These are phyloP conservation scores for Butyriboletus loyo DNA, from an alignment of 768 basidiomycete species.

Conservation along the genomic window DNA sequence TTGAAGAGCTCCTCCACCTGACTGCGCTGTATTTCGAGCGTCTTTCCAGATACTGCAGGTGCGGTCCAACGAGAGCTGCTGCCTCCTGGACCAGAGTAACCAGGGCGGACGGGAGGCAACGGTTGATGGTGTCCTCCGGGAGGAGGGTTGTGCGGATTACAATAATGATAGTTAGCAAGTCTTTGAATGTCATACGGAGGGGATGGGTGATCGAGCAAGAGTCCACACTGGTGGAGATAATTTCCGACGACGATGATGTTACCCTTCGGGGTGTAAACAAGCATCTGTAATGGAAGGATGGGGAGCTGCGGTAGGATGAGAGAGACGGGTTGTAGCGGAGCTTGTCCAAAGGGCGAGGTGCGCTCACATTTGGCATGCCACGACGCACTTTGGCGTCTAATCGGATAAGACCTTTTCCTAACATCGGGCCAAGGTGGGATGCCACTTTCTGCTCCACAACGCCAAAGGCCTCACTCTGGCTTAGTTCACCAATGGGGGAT, in stretches of 20 bases:
- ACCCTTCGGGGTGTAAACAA: slow-evolving; percentile 92
- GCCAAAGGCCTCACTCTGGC: slow-evolving; percentile 67
- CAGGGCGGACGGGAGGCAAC: slow-evolving; percentile 40
- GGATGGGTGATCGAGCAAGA: slow-evolving; percentile 80
- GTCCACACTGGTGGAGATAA: slow-evolving; percentile 62
- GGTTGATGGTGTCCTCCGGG: slow-evolving; percentile 56
- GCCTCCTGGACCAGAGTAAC: slow-evolving; percentile 39
- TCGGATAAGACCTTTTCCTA: slow-evolving; percentile 79
- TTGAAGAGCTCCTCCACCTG: slow-evolving; percentile 95
- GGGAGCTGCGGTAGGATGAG: slow-evolving; percentile 52
- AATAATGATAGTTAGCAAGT: slow-evolving; percentile 65
- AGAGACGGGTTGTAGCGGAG: slow-evolving; percentile 16
- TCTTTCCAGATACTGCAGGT: slow-evolving; percentile 61
- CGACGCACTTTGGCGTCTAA: slow-evolving; percentile 74
- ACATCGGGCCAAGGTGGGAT: slow-evolving; percentile 73
- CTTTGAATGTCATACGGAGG: slow-evolving; percentile 61
- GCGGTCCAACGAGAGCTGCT: slow-evolving; percentile 51
- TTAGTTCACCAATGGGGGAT: slow-evolving; percentile 49
- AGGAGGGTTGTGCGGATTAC: slow-evolving; percentile 87
- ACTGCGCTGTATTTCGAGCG: slow-evolving; percentile 85
- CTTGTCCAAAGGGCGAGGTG: slow-evolving; percentile 15
- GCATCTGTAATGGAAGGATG: slow-evolving; percentile 78
- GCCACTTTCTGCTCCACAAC: slow-evolving; percentile 88
- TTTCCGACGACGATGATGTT: slow-evolving; percentile 82
- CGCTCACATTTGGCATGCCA: slow-evolving; percentile 58